Evolutionary conservation across 768 basidiomycete species (phyloP), one percentile per base, ranked within the genome.

Genomic region (Tubosaeta sp.): DNA sequence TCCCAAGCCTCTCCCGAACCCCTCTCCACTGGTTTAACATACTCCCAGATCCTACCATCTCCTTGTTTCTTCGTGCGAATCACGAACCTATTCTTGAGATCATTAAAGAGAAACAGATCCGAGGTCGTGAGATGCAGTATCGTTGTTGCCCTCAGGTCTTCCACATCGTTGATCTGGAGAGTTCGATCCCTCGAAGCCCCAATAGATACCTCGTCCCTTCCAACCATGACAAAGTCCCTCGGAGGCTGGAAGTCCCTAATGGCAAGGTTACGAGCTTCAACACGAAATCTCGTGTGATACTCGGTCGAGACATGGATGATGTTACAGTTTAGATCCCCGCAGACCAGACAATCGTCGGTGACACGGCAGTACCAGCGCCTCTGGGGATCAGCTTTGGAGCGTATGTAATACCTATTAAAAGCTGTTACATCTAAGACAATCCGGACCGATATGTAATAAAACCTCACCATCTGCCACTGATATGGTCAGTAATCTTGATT

Each of bases 281-380:
- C 12, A 3, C 22, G 18, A 19, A 51, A 46, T 4, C 44, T 27
- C 1, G 51, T 34, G 31, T 39, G 39, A 42, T 46, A 16, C 29
- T 46, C 19, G 39, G 30, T 46, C 13, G 51, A 52, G 12, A 52
- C 45, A n/a, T 52, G 51, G 32, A 52, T 24, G 1, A 24, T 34
- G 1, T 35, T 19, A 22, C 44, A 51, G 18, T 44, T 19, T 9
- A 21, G n/a, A 14, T 25, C 14, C 29, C 31, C 50, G n/a, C 50
- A 51, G 31, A 51, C 44, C 1, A 40, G 29, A 11, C 44, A 51
- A 3, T 21, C 12, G 13, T 30, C 44, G 25, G 19, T 27, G 12
- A 46, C 16, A 19, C 44, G 30, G 44, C 40, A 31, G 38, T 45
- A 51, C 49, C 50, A 51, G 30, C 41, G 22, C 27, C 30, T 51